A percentile compares a stretch with the other conserved stretches of the same genome.
phyloP scores from a whole-genome alignment of 2,329 filamentous ascomycete genomes.

The Penicillium thymicola region DNA sequence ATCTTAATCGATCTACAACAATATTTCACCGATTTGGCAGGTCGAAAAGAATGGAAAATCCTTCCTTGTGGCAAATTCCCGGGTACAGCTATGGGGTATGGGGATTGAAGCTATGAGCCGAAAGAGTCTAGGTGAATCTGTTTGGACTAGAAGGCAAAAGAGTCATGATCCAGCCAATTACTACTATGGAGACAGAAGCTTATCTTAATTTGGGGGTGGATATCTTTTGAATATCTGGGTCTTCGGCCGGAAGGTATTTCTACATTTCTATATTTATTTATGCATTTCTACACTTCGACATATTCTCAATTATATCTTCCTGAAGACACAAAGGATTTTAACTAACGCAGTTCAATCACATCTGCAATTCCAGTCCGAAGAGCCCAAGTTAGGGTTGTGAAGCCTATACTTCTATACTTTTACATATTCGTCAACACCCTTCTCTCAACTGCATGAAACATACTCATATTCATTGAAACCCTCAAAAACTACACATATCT shows the following conservation, averaged over 20 bases:
- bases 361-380: background rate
- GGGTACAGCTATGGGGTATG: background rate
- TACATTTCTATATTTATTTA: background rate
- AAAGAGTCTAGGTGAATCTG: background rate
- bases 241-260: background rate
- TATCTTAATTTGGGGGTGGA: background rate
- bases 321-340: too few relatives aligned
- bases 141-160: background rate
- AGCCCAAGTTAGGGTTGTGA: background rate
- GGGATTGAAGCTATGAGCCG: background rate
- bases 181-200: background rate
- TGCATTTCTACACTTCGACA: too few relatives aligned
- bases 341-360: too few relatives aligned
- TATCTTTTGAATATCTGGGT: background rate
- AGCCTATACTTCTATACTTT: background rate
- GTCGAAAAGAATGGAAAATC: background rate
- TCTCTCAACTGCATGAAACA: background rate
- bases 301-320: background rate
- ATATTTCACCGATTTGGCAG: background rate
- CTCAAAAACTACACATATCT: background rate
- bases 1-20: background rate
- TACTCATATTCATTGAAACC: background rate
- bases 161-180: background rate
- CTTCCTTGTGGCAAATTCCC: background rate
- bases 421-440: background rate